A percentile compares a stretch with the other conserved stretches of the same genome.
phyloP scores from a whole-genome alignment of 768 basidiomycete species.

The Leccinum uliginosum region DNA sequence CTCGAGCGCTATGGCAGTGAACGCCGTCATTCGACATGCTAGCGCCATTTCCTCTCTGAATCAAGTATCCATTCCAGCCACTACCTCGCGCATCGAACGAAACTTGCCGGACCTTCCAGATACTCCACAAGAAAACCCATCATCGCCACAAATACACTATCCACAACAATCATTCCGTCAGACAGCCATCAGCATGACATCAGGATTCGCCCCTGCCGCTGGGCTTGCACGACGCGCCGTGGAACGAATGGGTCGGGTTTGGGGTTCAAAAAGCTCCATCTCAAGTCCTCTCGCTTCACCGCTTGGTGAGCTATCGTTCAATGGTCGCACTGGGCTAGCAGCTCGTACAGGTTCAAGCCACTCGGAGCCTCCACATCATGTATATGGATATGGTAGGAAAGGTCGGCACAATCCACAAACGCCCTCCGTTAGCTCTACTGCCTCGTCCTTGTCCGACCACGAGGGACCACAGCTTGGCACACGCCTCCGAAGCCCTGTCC shows the following conservation, averaged over 20 bases:
- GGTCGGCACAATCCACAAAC: constrained; percentile 54
- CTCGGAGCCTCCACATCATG: constrained; percentile 25
- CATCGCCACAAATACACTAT: constrained; percentile 7
- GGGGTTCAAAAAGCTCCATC: constrained; percentile 40
- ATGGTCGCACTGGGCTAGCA: constrained; percentile 29
- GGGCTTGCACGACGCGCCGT: constrained; percentile 75
- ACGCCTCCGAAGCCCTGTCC: constrained; percentile 51
- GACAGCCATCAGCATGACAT: constrained; percentile 71
- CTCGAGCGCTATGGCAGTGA: constrained; percentile 19
- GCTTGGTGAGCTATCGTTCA: constrained; percentile 39
- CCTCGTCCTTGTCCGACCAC: constrained; percentile 44
- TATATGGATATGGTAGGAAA: constrained; percentile 30
- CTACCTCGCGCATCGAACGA: constrained; percentile 25
- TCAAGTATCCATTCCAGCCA: constrained; percentile 27
- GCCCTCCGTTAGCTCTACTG: constrained; percentile 51
- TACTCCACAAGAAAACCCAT: constrained; percentile 8
- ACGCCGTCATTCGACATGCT: constrained; percentile 22
- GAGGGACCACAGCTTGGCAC: constrained; percentile 55
- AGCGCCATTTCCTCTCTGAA: constrained; percentile 15
- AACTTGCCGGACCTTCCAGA: constrained; percentile 29
- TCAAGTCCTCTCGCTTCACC: constrained; percentile 44
- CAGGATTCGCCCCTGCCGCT: constrained; percentile 63
- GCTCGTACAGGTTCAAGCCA: constrained; percentile 39
- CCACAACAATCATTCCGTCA: constrained; percentile 43
- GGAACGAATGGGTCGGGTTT: constrained; percentile 69